phyloP scores from a whole-genome alignment of 2,329 filamentous ascomycete genomes.

The Fusarium incarnatum region DNA sequence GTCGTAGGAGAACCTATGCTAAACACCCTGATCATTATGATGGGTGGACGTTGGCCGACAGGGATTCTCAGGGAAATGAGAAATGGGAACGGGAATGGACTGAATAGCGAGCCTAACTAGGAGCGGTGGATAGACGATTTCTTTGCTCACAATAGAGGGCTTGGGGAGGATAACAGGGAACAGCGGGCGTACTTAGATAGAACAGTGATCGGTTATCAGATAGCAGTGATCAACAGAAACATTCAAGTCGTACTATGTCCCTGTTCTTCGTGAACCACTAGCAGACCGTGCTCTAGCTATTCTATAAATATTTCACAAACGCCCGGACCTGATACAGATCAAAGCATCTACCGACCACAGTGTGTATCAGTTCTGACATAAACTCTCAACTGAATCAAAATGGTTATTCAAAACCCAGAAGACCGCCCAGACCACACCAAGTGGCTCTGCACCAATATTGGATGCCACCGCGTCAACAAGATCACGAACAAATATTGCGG shows the following conservation, averaged over 20 bases:
- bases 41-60: no score
- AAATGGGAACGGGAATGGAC: not conserved
- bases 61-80: not conserved
- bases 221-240: not conserved
- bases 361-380: not conserved
- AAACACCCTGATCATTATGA: not conserved
- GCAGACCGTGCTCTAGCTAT: rapidly evolving
- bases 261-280: not conserved
- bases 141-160: rapidly evolving
- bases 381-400: not conserved
- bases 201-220: not conserved
- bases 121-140: not conserved
- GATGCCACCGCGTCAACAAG: not conserved
- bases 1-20: not conserved
- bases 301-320: not conserved
- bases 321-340: not conserved
- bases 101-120: rapidly evolving
- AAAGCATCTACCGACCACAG: not conserved
- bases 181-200: not conserved
- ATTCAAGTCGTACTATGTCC: rapidly evolving
- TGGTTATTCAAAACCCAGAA: rapidly evolving
- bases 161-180: rapidly evolving
- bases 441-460: not conserved
- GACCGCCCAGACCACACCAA: not conserved
- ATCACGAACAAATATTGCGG: not conserved